Evolutionary conservation across 257 asterid species (phyloP).

Genomic region (Penstemon barbatus): DNA sequence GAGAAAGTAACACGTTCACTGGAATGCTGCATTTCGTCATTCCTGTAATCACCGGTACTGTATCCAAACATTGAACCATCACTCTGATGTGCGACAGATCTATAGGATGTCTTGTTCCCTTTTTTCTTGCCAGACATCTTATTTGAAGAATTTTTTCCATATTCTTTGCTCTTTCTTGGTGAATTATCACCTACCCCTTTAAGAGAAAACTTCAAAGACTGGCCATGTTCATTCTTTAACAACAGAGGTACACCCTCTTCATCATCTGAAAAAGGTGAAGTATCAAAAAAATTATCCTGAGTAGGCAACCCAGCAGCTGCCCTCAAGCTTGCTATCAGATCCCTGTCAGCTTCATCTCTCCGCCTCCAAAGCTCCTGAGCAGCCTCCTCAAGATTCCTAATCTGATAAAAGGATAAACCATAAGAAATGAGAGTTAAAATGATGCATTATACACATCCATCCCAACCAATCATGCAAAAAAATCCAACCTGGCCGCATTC

Average conservation of each 20-base stretch:
- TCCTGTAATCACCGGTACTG: slow-evolving; percentile 36
- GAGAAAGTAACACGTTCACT: slow-evolving; percentile 52
- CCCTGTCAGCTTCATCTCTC: slow-evolving; percentile 85
- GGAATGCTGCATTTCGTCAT: slow-evolving; percentile 42
- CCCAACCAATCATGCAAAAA: slow-evolving; percentile 17
- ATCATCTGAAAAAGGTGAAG: slow-evolving; percentile 90
- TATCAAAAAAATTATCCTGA: slow-evolving; percentile 78
- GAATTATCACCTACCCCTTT: slow-evolving; percentile 79
- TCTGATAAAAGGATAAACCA: slow-evolving; percentile 43
- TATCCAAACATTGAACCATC: slow-evolving; percentile 40
- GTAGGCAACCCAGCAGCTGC: slow-evolving; percentile 97
- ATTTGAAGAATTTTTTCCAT: slow-evolving; percentile 65
- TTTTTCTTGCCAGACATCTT: slow-evolving; percentile 70
- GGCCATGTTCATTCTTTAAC: slow-evolving; percentile 59
- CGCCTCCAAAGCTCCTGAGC: slow-evolving; percentile 98
- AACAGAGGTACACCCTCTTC: slow-evolving; percentile 64
- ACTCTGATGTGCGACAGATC: slow-evolving; percentile 37
- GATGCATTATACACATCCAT: slow-evolving; percentile 17
- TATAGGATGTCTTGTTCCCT: slow-evolving; percentile 45
- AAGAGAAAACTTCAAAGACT: slow-evolving; percentile 78
- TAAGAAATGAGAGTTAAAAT: neutral
- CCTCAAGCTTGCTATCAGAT: slow-evolving; percentile 77
- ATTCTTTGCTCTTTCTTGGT: slow-evolving; percentile 66
- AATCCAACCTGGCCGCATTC: slow-evolving; percentile 74
- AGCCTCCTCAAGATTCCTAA: slow-evolving; percentile 76